Percentiles rank a stretch among this genome's conserved stretches.
Evolutionary conservation across 345 rosid genomes (phyloP).

Genomic region (Angophora floribunda): DNA sequence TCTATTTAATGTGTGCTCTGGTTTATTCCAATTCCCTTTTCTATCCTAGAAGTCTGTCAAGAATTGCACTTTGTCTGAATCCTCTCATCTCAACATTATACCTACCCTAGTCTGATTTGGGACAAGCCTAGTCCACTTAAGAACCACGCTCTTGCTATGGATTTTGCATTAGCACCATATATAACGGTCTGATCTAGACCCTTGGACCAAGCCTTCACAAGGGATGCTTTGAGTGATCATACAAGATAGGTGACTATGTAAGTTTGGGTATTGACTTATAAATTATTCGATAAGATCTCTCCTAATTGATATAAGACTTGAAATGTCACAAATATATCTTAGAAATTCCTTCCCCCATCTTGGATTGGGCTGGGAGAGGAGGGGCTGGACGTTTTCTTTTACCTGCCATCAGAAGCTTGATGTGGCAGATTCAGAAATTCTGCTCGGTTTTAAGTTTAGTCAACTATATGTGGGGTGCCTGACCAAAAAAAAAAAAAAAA

Average conservation of each 20-base stretch:
- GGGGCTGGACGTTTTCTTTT: background rate
- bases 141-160: background rate
- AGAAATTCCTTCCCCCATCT: background rate
- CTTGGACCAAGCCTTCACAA: too few species aligned
- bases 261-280: background rate
- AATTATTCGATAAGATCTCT: background rate
- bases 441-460: background rate
- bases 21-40: background rate
- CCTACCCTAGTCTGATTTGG: background rate
- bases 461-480: background rate
- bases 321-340: background rate
- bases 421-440: background rate
- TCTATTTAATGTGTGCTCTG: background rate
- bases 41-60: background rate
- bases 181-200: background rate
- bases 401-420: background rate
- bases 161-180: background rate
- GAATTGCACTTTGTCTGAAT: background rate
- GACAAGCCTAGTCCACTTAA: background rate
- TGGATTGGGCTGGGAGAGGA: background rate
- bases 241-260: background rate
- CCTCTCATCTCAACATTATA: background rate
- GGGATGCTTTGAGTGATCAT: background rate
- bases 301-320: background rate
- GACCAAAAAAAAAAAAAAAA: too few species aligned